Evolutionary conservation across 441 rosid species (phyloP).

Genomic region (Cnidoscolus chayamansa): DNA sequence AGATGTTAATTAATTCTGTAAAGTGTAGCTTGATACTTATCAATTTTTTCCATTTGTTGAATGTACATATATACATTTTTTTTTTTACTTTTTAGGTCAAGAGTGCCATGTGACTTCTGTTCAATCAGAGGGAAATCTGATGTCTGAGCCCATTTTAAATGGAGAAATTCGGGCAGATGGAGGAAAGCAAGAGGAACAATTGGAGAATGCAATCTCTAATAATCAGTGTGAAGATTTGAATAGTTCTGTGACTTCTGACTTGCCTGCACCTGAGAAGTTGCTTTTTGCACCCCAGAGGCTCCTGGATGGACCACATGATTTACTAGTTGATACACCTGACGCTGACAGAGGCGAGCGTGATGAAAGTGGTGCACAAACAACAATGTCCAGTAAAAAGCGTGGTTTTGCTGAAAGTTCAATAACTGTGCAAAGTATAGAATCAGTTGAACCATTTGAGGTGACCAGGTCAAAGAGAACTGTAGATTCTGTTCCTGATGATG

Average conservation of each 20-base stretch:
- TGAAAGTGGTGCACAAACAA: slow-evolving; percentile 39
- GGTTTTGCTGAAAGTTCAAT: slow-evolving; percentile 73
- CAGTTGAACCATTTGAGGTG: slow-evolving; percentile 66
- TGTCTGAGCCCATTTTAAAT: slow-evolving; percentile 36
- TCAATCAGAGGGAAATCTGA: slow-evolving; percentile 37
- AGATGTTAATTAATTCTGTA: slow-evolving; percentile 5
- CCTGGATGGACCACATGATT: slow-evolving; percentile 46
- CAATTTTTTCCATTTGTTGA: slow-evolving; percentile 4
- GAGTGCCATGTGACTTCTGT: slow-evolving; percentile 31
- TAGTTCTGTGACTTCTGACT: slow-evolving; percentile 37
- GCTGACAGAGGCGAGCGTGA: slow-evolving; percentile 46
- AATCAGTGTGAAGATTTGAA: slow-evolving; percentile 39
- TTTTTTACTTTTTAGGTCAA: slow-evolving; percentile 30
- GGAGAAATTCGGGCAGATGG: slow-evolving; percentile 38
- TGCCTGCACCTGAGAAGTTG: slow-evolving; percentile 79
- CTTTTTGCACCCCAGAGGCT: slow-evolving; percentile 52
- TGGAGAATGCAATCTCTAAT: slow-evolving; percentile 29
- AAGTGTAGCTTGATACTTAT: slow-evolving; percentile 18
- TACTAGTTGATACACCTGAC: slow-evolving; percentile 58
- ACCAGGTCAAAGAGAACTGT: slow-evolving; percentile 51
- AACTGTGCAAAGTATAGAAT: slow-evolving; percentile 62
- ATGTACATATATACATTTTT: background rate
- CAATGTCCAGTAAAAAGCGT: slow-evolving; percentile 66
- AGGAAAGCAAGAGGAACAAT: slow-evolving; percentile 38
- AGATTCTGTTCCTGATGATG: slow-evolving; percentile 86